Percentiles rank a stretch among this genome's conserved stretches.
These are phyloP conservation scores for Plasmodium adleri DNA, from an alignment of 169 alveolate species.

Conservation along the genomic window DNA sequence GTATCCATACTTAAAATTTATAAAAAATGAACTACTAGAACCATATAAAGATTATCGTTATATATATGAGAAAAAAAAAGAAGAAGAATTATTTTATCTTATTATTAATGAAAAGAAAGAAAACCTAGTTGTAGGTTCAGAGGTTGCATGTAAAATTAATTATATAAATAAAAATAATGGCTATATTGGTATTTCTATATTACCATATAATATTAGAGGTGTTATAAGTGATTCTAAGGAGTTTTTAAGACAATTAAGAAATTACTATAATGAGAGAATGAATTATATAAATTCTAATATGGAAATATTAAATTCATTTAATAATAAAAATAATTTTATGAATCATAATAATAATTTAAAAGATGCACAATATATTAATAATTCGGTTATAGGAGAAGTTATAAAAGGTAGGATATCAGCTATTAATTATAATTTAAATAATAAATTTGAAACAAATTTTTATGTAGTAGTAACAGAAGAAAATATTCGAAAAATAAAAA, in stretches of 20 bases:
- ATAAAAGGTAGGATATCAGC: constrained; percentile 51
- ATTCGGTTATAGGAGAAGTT: constrained; percentile 37
- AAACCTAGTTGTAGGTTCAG: constrained; percentile 80
- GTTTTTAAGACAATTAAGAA: constrained; percentile 77
- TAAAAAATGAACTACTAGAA: constrained; percentile 79
- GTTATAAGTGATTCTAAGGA: constrained; percentile 79
- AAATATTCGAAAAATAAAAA: constrained; percentile 37
- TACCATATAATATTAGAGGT: constrained; percentile 83
- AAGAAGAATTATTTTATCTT: constrained; percentile 81
- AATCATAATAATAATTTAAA: constrained; percentile 14
- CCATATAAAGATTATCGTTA: constrained; percentile 85
- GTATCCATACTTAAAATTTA: constrained; percentile 82
- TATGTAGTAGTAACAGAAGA: constrained; percentile 72
- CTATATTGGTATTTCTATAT: constrained; percentile 64
- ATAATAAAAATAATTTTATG: constrained; percentile 14
- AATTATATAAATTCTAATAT: constrained; percentile 41
- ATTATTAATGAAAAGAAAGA: constrained; percentile 79
- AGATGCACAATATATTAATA: constrained; percentile 35
- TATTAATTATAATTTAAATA: constrained; percentile 24
- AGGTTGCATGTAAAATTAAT: constrained; percentile 81
- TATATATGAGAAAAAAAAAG: constrained; percentile 58
- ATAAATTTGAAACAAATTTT: constrained; percentile 48
- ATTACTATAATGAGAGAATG: constrained; percentile 72
- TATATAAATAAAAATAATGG: constrained; percentile 47
- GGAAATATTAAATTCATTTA: constrained; percentile 9